Base-by-base conservation (phyloP, 371 early-diverging fungal species). In the Mortierella sp. region DNA sequence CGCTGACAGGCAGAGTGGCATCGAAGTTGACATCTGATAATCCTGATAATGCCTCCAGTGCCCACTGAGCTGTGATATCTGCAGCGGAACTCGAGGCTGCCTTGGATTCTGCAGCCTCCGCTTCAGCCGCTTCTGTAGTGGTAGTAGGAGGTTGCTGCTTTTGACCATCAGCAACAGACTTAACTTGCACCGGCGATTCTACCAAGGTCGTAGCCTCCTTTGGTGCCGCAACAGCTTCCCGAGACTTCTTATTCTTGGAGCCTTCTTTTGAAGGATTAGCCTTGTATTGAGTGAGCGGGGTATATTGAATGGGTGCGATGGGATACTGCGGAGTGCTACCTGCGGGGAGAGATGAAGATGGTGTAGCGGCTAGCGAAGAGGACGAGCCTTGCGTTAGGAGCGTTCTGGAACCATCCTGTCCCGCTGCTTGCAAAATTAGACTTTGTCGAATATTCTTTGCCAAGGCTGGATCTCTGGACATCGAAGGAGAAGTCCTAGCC, bases 271-370 rank as follows among this genome's bases (percentile, higher is more conserved):
- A 5, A 12, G 72, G 64, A 28, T 71, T 71, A 26, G 72, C 55
- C 56, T 65, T 76, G 53, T 76, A 76, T 34, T 64, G 65, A 7
- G 76, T 76, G 41, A 69, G 53, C 2, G 76, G 76, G 70, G 76
- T 76, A 76, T 76, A 76, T 56, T 69, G 69, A 28, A 76, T 69
- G 9, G 64, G 65, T 17, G 62, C 56, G 21, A 64, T 64, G 8
- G 76, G 61, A 44, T 76, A 60, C 32, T 64, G 69, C 12, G 65
- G 24, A 2, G 51, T 51, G 21, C 41, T 28, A 28, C 19, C 46
- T 50, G 43, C 37, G 8, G 28, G 57, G 14, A 21, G 19, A 23
- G 19, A 21, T 9, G 63, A 12, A 14, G 61, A 19, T 4, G 48
- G 37, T 11, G 64, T 42, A 1, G 44, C 56, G 23, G 43, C 41